Evolutionary conservation across 2,329 filamentous ascomycete genomes (phyloP).

Genomic region (Aspergillus sp.): DNA sequence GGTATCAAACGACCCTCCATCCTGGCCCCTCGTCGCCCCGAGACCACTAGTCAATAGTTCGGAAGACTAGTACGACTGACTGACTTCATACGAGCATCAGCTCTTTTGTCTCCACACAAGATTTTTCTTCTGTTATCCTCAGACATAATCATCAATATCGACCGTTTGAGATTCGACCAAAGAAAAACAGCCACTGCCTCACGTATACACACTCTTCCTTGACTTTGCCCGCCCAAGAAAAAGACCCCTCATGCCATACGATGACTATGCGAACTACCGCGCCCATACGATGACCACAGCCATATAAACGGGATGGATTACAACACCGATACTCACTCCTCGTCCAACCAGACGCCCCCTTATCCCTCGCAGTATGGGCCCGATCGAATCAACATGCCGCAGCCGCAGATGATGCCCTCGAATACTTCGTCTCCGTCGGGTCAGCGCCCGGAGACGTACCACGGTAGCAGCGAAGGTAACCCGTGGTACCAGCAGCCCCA

Average conservation of each 20-base stretch:
- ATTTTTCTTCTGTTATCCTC: neutral
- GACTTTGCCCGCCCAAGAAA: neutral
- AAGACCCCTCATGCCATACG: constrained; percentile 32
- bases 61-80: too few relatives aligned
- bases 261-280: constrained; percentile 12
- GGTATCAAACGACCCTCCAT: neutral
- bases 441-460: constrained; percentile 14
- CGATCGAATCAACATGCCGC: constrained; percentile 29
- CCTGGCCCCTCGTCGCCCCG: neutral
- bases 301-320: constrained; percentile 15
- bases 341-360: constrained; percentile 19
- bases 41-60: too few relatives aligned
- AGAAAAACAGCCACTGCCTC: too few relatives aligned
- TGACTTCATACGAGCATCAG: too few relatives aligned
- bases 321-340: constrained; percentile 15
- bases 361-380: constrained; percentile 25
- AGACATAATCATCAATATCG: neutral
- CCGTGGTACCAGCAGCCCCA: constrained; percentile 16
- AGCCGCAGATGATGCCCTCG: constrained; percentile 23
- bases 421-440: constrained; percentile 10
- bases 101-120: neutral
- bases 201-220: neutral
- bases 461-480: constrained; percentile 5
- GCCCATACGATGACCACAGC: constrained; percentile 7
- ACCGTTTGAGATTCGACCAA: too few relatives aligned